Base-by-base conservation (phyloP, 345 rosid genomes). In the Eucalyptus viminalis region DNA sequence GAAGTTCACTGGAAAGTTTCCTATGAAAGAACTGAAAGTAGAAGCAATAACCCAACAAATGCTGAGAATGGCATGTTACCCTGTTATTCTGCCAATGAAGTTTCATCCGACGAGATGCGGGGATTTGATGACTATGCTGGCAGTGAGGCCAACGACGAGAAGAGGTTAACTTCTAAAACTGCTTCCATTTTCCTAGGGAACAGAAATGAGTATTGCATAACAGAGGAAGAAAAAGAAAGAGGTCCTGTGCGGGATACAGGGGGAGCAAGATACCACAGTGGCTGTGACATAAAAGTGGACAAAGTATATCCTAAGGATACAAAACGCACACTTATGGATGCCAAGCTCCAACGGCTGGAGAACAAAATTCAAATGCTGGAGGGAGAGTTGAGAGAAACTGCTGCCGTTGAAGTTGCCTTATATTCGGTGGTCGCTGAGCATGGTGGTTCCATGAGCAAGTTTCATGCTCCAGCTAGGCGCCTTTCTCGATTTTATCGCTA, bases 391-490 rank as follows among this genome's bases (percentile, higher is more conserved):
- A 92, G 96, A 91, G 99, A 97, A 95, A 96, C 98, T 88, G 99
- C 98, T 91, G 97, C 95, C 11, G 83, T 94, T 24, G 98, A 97
- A 93, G 96, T 95, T 92, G 94, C 99, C 90, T 95, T 97, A 76
- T 97, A 94, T 91, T 94, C 97, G 1, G 97, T 96, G 87, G 94
- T 93, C n/a, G 97, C 98, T 72, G 99, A 97, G 92, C 98, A 97
- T 90, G 99, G 97, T 91, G 95, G 96, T 91, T 96, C 99, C 86
- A 93, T 89, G 91, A 94, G 93, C 91, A 97, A 96, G 93, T 96
- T 96, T 85, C 98, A 97, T 94, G 97, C 99, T 83, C 98, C 99
- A 49, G 98, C 99, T 60, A 94, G 98, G 89, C 99, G 98, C 91
- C 99, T 97, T 93, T 93, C 95, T 88, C 95, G 97, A 92, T 91